These are phyloP conservation scores for Picea engelmannii DNA, from an alignment of 83 land plant genomes.

Conservation along the genomic window DNA sequence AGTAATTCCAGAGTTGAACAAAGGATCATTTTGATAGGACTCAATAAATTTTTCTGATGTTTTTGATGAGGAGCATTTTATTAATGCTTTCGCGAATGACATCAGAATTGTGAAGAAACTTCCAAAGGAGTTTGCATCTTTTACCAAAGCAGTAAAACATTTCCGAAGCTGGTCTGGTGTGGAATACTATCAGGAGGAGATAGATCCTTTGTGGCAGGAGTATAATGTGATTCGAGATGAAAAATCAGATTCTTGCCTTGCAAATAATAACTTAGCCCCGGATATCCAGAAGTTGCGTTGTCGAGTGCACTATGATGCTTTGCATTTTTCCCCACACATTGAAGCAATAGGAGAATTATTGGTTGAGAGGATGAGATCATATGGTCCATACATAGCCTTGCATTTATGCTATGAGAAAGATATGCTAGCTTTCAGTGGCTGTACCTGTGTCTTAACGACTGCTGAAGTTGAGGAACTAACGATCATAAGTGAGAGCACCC, in stretches of 20 bases:
- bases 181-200: constrained; percentile 84
- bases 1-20: constrained; percentile 94
- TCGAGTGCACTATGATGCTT: too few species aligned
- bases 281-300: too few species aligned
- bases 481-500: too few species aligned
- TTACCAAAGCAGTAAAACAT: constrained; percentile 71
- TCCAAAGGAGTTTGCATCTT: constrained; percentile 59
- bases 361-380: too few species aligned
- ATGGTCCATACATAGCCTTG: too few species aligned
- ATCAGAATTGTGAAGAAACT: constrained; percentile 68
- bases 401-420: too few species aligned
- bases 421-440: too few species aligned
- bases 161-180: constrained; percentile 95
- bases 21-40: constrained; percentile 92
- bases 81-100: constrained; percentile 59
- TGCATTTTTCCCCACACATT: too few species aligned
- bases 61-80: constrained; percentile 84
- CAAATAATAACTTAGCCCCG: too few species aligned
- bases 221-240: constrained; percentile 71
- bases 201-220: constrained; percentile 77
- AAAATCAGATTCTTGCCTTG: constrained; percentile 90
- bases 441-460: too few species aligned
- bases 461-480: too few species aligned
- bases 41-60: constrained; percentile 82
- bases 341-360: too few species aligned